These are phyloP conservation scores for Coemansia sp. DNA, from an alignment of 192 early-diverging fungal species.

Conservation along the genomic window DNA sequence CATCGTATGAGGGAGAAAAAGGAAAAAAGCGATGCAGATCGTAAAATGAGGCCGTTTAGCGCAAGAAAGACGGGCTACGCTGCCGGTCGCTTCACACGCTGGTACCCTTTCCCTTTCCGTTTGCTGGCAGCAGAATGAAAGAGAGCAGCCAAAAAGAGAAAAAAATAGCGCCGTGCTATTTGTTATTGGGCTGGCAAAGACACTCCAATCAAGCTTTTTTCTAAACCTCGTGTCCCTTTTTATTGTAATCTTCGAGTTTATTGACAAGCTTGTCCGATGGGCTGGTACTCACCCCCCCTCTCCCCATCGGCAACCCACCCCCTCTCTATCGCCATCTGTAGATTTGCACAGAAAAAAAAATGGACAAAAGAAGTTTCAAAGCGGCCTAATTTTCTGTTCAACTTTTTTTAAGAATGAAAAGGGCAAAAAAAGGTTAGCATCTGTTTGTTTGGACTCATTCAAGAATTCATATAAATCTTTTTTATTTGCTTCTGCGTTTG, in stretches of 20 bases:
- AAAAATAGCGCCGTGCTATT: no score
- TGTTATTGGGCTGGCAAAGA: no score
- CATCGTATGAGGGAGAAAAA: not conserved
- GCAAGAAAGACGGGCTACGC: no score
- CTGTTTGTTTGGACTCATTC: slow-evolving; percentile 1
- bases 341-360: not conserved
- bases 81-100: no score
- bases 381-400: slow-evolving; percentile 1
- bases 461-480: not conserved
- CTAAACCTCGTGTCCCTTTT: not conserved
- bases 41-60: no score
- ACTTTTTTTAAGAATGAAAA: not conserved
- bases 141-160: no score
- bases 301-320: not conserved
- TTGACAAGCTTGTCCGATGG: not conserved
- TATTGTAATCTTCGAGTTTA: not conserved
- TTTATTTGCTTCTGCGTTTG: not conserved
- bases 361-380: not conserved
- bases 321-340: not conserved
- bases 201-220: no score
- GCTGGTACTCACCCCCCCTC: not conserved
- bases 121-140: no score
- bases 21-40: no score
- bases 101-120: no score
- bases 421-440: not conserved